Evolutionary conservation across 2,329 filamentous ascomycete species (phyloP).

Genomic region (Penicillium sp.): DNA sequence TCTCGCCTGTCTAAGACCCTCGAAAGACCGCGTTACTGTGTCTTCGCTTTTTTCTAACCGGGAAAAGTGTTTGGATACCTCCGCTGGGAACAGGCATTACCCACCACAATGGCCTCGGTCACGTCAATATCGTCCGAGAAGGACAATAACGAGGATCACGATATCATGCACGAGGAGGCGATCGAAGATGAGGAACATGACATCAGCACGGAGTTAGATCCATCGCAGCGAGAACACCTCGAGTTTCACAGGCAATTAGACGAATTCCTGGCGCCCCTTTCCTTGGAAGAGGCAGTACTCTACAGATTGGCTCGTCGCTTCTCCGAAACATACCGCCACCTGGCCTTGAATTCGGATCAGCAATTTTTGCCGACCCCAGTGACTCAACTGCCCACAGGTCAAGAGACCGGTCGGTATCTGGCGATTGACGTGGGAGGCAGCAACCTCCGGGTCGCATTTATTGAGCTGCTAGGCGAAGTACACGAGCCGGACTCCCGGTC

Average conservation of each 20-base stretch:
- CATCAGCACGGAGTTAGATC: constrained; percentile 30
- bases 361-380: constrained; percentile 52
- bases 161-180: constrained; percentile 30
- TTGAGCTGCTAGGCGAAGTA: constrained; percentile 52
- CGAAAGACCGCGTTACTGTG: background rate
- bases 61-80: background rate
- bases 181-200: constrained; percentile 41
- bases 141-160: constrained; percentile 32
- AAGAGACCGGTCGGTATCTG: constrained; percentile 57
- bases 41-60: background rate
- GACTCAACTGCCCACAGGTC: constrained; percentile 50
- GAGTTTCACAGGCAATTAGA: constrained; percentile 40
- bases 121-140: constrained; percentile 26
- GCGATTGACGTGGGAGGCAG: constrained; percentile 60
- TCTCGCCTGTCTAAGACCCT: background rate
- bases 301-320: constrained; percentile 50
- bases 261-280: constrained; percentile 44
- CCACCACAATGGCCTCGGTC: constrained; percentile 27
- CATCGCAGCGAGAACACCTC: constrained; percentile 30
- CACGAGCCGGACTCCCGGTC: constrained; percentile 38
- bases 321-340: constrained; percentile 46
- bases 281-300: constrained; percentile 44
- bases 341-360: constrained; percentile 48
- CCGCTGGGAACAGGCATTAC: background rate
- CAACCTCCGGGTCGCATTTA: constrained; percentile 58